Evolutionary conservation across 2,329 filamentous ascomycete genomes (phyloP), one percentile per base, ranked within the genome.

Genomic region (Escovopsis sp.): DNA sequence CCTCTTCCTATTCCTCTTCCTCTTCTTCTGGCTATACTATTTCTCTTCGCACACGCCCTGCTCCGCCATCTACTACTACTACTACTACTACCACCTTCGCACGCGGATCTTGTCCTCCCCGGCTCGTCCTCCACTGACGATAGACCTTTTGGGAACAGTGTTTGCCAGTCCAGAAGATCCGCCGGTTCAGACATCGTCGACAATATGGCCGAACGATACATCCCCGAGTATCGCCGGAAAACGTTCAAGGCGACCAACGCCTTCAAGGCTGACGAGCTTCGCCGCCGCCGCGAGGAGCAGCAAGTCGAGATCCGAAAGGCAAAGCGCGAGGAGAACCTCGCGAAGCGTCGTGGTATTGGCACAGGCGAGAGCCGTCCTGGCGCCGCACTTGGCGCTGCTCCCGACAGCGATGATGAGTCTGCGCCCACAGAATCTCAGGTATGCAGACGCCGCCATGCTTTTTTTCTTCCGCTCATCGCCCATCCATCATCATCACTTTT

Each of bases 211-310:
- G 91, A 98, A 66, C 85, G 91, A 59, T 98, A 95, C 72, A 98
- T 98, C 60, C 91, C 91, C 64, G 91, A 98, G 72, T 91, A 98
- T 74, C 87, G 91, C 65, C 88, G 91, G 62, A 95, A 86, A 52
- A 88, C 94, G 71, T 98, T 94, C 81, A 98, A 98, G 82, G 91
- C 91, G 43, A 95, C 95, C 77, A 89, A 85, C 68, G 86, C 86
- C 58, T 96, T 98, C 76, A 95, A 95, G 79, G 89, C 89, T 56
- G 91, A 98, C 64, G 91, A 98, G 72, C 81, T 98, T 52, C 86
- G 91, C 62, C 88, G 91, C 59, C 91, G 91, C 62, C 91, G 91
- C 61, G 91, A 98, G 65, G 91, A 98, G 69, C 88, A 95, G 67
- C 91, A 96, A 70, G 91, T 98, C 51, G 91, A 98, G 71, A 98